Base-by-base conservation (phyloP, 2,329 filamentous ascomycete genomes). In the Allantophomopsis cytisporea region DNA sequence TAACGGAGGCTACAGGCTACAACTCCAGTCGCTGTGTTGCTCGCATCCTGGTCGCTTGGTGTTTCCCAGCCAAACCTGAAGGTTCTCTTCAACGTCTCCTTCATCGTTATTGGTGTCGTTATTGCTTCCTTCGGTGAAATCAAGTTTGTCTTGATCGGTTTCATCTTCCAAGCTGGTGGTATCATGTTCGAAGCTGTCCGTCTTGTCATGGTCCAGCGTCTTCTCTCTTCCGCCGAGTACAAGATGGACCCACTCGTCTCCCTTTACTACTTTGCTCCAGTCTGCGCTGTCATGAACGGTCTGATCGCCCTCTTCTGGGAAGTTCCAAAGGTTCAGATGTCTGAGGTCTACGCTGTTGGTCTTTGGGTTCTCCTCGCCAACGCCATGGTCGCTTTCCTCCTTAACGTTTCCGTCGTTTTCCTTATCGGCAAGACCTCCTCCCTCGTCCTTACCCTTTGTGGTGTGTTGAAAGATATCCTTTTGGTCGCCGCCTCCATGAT, bases 91-190 rank as follows among this genome's bases (percentile, higher is more conserved):
- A 98, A 98, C 58, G 88, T 98, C 45, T 91, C 84, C 33, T 73
- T 89, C 58, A 98, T 98, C 53, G 91, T 96, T 39, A 61, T 96
- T 39, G 91, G 91, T 69, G 88, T 96, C 51, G 69, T 95, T 49
- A 86, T 98, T 55, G 91, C 91, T 37, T 94, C 89, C 1, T 75
- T 94, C 47, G 91, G 91, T 54, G 91, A 98, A 68, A 93, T 98
- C 62, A 80, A 88, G 58, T 98, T 98, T 58, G 82, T 85, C 53
- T 67, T 83, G 62, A 69, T 75, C 48, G 84, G 84, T 47, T 83
- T 91, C 63, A 58, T 87, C 46, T 87, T 77, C 70, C 85, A 91
- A 65, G 67, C 82, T 44, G 77, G 69, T 41, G 84, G 84, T 54
- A 80, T 91, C 54, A 58, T 81, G 53, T 91, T 89, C 55, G 85